Evolutionary conservation across 2,329 filamentous ascomycete species (phyloP).

Genomic region (Myriosclerotinia curreyana): DNA sequence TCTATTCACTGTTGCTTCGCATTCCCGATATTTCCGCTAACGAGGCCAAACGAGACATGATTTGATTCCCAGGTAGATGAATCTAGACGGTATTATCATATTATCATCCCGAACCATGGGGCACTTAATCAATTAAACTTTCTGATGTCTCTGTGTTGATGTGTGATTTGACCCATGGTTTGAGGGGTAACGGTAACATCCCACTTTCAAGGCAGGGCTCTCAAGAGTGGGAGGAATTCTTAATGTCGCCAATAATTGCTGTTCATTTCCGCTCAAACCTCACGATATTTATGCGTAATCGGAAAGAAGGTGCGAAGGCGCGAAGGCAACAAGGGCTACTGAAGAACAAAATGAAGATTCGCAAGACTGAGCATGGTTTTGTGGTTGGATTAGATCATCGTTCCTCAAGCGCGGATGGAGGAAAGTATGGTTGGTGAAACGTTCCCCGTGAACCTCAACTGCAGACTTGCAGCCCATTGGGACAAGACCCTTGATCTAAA

Average conservation of each 20-base stretch:
- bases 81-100: not conserved
- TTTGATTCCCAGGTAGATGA: not conserved
- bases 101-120: not conserved
- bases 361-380: not conserved
- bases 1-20: too few species aligned
- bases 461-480: not conserved
- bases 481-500: not conserved
- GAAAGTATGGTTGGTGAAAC: not conserved
- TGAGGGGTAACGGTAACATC: slow-evolving; percentile 3
- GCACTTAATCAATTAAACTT: not conserved
- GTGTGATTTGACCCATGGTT: slow-evolving; percentile 2
- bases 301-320: not conserved
- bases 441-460: not conserved
- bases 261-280: not conserved
- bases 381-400: too few species aligned
- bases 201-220: slow-evolving; percentile 6
- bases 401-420: not conserved
- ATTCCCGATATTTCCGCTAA: not conserved
- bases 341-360: not conserved
- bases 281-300: not conserved
- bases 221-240: not conserved
- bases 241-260: not conserved
- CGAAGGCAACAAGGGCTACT: not conserved
- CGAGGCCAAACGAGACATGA: too few species aligned
- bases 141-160: not conserved